phyloP scores from a whole-genome alignment of 2,329 filamentous ascomycete species.

The Pseudofabraea citricarpa region DNA sequence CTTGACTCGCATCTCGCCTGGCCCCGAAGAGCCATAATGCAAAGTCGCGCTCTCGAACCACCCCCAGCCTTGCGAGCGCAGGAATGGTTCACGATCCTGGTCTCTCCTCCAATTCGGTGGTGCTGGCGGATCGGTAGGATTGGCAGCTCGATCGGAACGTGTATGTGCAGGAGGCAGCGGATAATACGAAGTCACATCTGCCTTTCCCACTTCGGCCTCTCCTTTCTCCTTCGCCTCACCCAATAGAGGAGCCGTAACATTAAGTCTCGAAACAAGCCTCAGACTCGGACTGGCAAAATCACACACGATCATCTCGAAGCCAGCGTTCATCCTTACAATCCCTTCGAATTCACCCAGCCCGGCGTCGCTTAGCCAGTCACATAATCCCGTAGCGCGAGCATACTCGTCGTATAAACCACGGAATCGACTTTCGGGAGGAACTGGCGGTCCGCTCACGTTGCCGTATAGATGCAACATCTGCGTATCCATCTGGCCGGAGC shows the following conservation, averaged over 20 bases:
- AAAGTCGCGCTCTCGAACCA: constrained; percentile 41
- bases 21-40: constrained; percentile 36
- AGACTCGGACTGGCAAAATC: constrained; percentile 40
- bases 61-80: constrained; percentile 34
- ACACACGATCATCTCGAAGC: constrained; percentile 49
- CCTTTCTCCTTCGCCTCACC: constrained; percentile 7
- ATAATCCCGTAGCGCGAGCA: constrained; percentile 40
- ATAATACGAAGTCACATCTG: constrained; percentile 25
- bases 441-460: constrained; percentile 36
- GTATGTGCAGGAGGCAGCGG: constrained; percentile 33
- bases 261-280: constrained; percentile 37
- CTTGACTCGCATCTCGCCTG: constrained; percentile 35
- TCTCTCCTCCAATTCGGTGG: constrained; percentile 33
- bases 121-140: constrained; percentile 29
- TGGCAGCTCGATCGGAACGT: constrained; percentile 28
- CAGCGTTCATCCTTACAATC: constrained; percentile 46
- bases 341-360: constrained; percentile 43
- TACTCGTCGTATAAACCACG: constrained; percentile 40
- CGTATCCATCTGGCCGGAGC: constrained; percentile 38
- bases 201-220: constrained; percentile 4
- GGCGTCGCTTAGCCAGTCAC: constrained; percentile 36
- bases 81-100: constrained; percentile 33
- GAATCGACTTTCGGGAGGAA: constrained; percentile 18
- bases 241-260: constrained; percentile 40
- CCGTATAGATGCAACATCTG: constrained; percentile 47